Percentiles rank a stretch among this genome's conserved stretches.
Evolutionary conservation across 805 yeast species (phyloP).

Genomic region (Torulaspora indica): DNA sequence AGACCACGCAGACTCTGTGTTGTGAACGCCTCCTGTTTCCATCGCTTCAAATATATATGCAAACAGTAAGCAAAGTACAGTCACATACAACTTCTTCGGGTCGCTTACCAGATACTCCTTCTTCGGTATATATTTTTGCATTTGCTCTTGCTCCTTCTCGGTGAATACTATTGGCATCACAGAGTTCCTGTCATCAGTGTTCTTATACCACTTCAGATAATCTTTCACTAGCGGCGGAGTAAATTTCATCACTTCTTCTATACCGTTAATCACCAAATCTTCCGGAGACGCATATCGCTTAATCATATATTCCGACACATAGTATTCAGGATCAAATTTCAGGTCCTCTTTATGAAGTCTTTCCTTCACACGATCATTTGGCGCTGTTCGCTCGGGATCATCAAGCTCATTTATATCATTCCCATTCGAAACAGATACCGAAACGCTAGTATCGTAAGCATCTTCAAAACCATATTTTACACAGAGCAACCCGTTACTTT

Average conservation of each 20-base stretch:
- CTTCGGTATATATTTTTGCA: slow-evolving; percentile 61
- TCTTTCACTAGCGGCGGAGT: slow-evolving; percentile 44
- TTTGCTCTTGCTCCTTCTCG: slow-evolving; percentile 56
- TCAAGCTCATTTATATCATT: slow-evolving; percentile 87
- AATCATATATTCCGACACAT: slow-evolving; percentile 72
- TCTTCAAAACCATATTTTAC: slow-evolving; percentile 76
- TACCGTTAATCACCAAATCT: slow-evolving; percentile 43
- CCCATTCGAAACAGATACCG: slow-evolving; percentile 67
- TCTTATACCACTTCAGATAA: slow-evolving; percentile 48
- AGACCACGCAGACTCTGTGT: slow-evolving; percentile 90
- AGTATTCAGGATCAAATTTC: slow-evolving; percentile 84
- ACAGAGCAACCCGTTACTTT: slow-evolving; percentile 24
- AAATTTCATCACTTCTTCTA: slow-evolving; percentile 47
- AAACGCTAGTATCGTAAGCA: slow-evolving; percentile 55
- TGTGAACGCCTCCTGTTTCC: slow-evolving; percentile 64
- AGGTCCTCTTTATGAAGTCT: slow-evolving; percentile 61
- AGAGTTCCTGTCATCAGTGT: slow-evolving; percentile 28
- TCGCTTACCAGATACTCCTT: slow-evolving; percentile 51
- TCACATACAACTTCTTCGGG: slow-evolving; percentile 53
- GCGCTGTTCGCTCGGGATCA: slow-evolving; percentile 66
- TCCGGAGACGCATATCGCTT: slow-evolving; percentile 53
- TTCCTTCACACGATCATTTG: slow-evolving; percentile 58
- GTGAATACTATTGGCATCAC: slow-evolving; percentile 50
- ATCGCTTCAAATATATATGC: slow-evolving; percentile 71
- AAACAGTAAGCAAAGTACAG: slow-evolving; percentile 64